Base-by-base conservation (phyloP, 306 rosid species). In the Lithocarpus polystachyus region DNA sequence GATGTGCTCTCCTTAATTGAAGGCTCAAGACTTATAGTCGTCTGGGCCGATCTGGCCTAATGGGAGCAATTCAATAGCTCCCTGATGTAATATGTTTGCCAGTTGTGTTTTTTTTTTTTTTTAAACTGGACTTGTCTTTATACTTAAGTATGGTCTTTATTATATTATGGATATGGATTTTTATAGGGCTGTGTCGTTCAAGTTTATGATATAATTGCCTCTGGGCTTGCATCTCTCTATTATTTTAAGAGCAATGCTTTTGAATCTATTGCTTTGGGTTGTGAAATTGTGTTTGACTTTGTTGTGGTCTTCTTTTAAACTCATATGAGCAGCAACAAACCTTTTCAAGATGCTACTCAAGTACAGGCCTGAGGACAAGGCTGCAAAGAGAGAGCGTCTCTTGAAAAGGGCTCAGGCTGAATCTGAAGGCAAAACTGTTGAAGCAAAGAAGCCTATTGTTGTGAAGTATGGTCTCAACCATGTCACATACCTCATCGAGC, bases 391-490 rank as follows among this genome's bases (percentile, higher is more conserved):
- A 73, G 97, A 91, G 43, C 80, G 97, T 14, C 91, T 91, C 5
- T 54, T 89, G 84, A 93, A 91, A 59, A 86, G 96, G 57, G 97
- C 97, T 1, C 92, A 91, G 81, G 90, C 89, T 2, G 97, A 93
- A 78, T 65, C 93, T 18, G 93, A 91, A 23, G 96, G 94, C 1
- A 93, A 89, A 64, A 55, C 94, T 3, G 51, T 68, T 0, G 96
- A 93, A 43, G 86, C 92, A 6, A 91, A 93, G 83, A 93, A 93
- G 79, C 97, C 97, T 0, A 87, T 93, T 56, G 84, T 82, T 62
- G 91, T 93, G 68, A 93, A 93, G 45, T 93, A 91, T 84, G 97
- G 96, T 56, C 97, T 93, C 68, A 93, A 93, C 76, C 97, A 89
- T 23, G 96, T 93, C 8, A 91, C 97, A 59, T 93, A 88, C 86